These are phyloP conservation scores for Tricholoma terreum DNA, from an alignment of 768 basidiomycete genomes.

Conservation along the genomic window DNA sequence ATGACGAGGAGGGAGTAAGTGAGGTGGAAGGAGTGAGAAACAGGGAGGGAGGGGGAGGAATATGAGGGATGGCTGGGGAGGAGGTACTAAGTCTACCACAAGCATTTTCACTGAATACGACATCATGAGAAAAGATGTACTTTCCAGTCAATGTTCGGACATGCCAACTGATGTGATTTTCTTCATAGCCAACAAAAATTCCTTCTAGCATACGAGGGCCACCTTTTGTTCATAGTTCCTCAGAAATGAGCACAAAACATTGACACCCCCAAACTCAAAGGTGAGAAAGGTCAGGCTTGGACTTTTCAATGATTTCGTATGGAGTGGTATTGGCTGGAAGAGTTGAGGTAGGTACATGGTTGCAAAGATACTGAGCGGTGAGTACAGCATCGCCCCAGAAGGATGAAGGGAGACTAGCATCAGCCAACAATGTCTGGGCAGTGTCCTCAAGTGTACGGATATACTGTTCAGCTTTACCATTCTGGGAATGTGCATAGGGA, in stretches of 20 bases:
- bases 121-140: constrained; percentile 24
- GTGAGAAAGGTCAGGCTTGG: too few relatives aligned
- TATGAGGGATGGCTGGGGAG: neutral
- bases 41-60: too few relatives aligned
- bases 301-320: neutral
- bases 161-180: constrained; percentile 18
- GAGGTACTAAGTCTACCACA: constrained; percentile 7
- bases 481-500: too few relatives aligned
- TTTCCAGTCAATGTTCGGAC: constrained; percentile 14
- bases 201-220: too few relatives aligned
- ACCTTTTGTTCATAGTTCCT: too few relatives aligned
- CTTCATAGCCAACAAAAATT: too few relatives aligned
- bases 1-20: too few relatives aligned
- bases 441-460: too few relatives aligned
- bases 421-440: neutral
- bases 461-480: too few relatives aligned
- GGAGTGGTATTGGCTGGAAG: neutral
- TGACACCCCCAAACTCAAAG: too few relatives aligned
- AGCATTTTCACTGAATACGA: constrained; percentile 25
- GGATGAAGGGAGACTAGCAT: neutral
- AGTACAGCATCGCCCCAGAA: neutral
- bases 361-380: neutral
- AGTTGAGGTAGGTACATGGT: neutral
- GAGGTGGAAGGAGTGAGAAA: too few relatives aligned
- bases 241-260: too few relatives aligned